These are phyloP conservation scores for Neoboletus subvelutipes DNA, from an alignment of 768 basidiomycete species.

Conservation along the genomic window DNA sequence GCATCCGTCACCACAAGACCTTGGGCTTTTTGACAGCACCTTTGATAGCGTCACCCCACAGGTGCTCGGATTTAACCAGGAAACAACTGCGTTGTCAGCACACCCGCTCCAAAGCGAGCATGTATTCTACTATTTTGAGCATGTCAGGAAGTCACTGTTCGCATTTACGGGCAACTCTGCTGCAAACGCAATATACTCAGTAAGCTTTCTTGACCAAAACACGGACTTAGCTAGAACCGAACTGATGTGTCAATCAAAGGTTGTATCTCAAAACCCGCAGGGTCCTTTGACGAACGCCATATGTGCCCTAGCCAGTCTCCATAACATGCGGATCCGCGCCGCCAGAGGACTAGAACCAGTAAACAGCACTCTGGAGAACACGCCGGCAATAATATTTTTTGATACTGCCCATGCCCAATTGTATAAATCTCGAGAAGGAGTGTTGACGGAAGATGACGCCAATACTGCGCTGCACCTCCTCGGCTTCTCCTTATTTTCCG, in stretches of 20 bases:
- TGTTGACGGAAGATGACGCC: slow-evolving; percentile 66
- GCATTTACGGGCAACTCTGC: slow-evolving; percentile 62
- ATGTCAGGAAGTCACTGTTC: slow-evolving; percentile 66
- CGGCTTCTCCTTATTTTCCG: slow-evolving; percentile 68
- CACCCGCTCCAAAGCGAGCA: slow-evolving; percentile 55
- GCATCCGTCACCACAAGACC: slow-evolving; percentile 35
- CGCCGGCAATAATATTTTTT: slow-evolving; percentile 63
- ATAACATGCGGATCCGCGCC: slow-evolving; percentile 60
- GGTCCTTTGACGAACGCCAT: slow-evolving; percentile 73
- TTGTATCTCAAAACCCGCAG: slow-evolving; percentile 62
- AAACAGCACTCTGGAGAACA: slow-evolving; percentile 51
- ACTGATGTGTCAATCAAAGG: slow-evolving; percentile 25
- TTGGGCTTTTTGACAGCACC: slow-evolving; percentile 31
- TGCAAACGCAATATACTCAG: slow-evolving; percentile 63
- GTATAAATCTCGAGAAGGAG: slow-evolving; percentile 51
- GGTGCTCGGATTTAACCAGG: slow-evolving; percentile 29
- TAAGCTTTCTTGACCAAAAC: slow-evolving; percentile 36
- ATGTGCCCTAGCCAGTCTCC: slow-evolving; percentile 73
- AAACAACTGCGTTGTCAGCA: slow-evolving; percentile 27
- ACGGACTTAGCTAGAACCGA: slow-evolving; percentile 11
- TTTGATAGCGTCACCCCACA: slow-evolving; percentile 37
- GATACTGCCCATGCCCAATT: slow-evolving; percentile 68
- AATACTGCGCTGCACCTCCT: slow-evolving; percentile 78
- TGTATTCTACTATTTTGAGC: slow-evolving; percentile 73
- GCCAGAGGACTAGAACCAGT: slow-evolving; percentile 61